Percentiles rank a stretch among this genome's conserved stretches.
Conservation (phyloP, 371 early-diverging fungal genomes). For the Saksenaea oblongispora region DNA sequence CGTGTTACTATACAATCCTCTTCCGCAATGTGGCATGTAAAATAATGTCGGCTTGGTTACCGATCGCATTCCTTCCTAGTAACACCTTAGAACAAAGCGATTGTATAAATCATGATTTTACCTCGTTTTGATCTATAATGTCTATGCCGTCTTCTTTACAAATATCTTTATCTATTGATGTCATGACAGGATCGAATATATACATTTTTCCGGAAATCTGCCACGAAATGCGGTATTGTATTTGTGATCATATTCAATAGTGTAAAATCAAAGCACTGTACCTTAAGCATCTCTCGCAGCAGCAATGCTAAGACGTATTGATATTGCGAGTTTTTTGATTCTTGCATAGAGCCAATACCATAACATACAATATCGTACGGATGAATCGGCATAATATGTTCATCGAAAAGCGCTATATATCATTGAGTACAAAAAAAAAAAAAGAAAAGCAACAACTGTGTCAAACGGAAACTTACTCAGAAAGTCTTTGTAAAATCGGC, state of each 20-base stretch:
- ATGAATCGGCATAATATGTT: conserved; percentile 18
- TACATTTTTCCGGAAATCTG: conserved; percentile 50
- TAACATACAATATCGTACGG: conserved; percentile 59
- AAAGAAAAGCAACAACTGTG: not conserved
- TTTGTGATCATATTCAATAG: not conserved
- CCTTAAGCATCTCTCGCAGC: conserved; percentile 52
- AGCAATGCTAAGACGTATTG: conserved; percentile 58
- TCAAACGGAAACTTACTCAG: conserved; percentile 11
- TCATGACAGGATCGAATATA: conserved; percentile 70
- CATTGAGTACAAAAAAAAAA: too few species aligned
- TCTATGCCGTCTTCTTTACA: conserved; percentile 34
- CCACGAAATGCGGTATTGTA: not conserved
- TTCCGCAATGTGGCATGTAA: conserved; percentile 78
- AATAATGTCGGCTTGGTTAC: conserved; percentile 48
- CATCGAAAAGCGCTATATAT: conserved; percentile 22
- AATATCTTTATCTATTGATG: conserved; percentile 53
- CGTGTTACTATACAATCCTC: conserved; percentile 63
- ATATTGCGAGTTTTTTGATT: conserved; percentile 58
- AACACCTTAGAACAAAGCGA: not conserved
- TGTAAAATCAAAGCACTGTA: conserved; percentile 8
- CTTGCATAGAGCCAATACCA: conserved; percentile 64
- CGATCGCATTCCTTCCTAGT: conserved; percentile 25
- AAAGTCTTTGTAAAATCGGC: conserved; percentile 41
- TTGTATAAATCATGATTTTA: conserved; percentile 4
- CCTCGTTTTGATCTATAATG: conserved; percentile 52